Base-by-base conservation (phyloP, 129 eudicot species). In the Helianthus annuus region DNA sequence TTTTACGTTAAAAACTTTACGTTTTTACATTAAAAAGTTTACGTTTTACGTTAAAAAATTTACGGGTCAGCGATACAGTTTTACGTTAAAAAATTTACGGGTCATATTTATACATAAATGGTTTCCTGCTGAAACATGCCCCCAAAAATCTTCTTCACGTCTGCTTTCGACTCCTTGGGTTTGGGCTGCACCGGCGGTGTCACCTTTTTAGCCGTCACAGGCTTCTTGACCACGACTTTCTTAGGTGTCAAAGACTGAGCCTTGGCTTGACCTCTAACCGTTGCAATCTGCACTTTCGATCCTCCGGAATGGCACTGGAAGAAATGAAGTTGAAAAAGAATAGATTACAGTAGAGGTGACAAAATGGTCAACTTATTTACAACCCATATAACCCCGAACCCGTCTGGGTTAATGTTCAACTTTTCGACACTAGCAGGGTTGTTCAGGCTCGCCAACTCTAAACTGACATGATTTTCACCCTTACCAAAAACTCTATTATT, bases 81-180 rank as follows among this genome's bases (percentile, higher is more conserved):
- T n/a, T n/a, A n/a, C n/a, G n/a, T n/a, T n/a, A n/a, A n/a, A n/a
- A n/a, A n/a, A n/a, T n/a, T n/a, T n/a, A n/a, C n/a, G n/a, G n/a
- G n/a, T n/a, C n/a, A n/a, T n/a, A n/a, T n/a, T n/a, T n/a, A n/a
- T n/a, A 93, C 72, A 52, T 94, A 94, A 74, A 94, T 90, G 56
- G 98, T 94, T 82, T 94, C 97, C 77, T 94, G 97, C 84, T 90
- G 80, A 81, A 94, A 94, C 75, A 94, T 78, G 0, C 98, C 98
- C 7, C 98, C 98, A 22, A 94, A 87, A 10, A 90, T 80, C 77
- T 94, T 94, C 81, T 91, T 84, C 65, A 80, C 82, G 51, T 94
- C 97, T 7, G 65, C 74, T 79, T 81, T 82, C 8, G 86, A 24
- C 48, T 85, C 87, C 63, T 67, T 24, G 48, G 80, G 79, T 76